Conservation (phyloP, 2,329 filamentous ascomycete genomes). For the Xylaria sp. region DNA sequence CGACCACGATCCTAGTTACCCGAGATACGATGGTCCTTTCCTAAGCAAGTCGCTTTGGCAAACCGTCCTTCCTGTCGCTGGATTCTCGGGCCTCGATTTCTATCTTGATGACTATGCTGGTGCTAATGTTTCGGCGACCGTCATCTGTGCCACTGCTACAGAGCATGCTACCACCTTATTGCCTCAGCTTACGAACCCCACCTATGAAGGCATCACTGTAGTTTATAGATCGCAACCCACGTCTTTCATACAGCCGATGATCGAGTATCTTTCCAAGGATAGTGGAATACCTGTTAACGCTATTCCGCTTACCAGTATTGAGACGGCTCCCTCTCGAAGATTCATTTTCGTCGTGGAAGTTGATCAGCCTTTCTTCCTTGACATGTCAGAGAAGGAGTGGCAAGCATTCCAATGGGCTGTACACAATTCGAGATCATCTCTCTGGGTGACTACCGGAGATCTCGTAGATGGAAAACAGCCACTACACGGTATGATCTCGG, state of each 20-base stretch:
- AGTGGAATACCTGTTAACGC: slow-evolving; percentile 1
- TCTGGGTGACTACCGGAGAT: slow-evolving; percentile 17
- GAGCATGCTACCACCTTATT: neutral
- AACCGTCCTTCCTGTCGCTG: neutral
- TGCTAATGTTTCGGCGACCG: slow-evolving; percentile 13
- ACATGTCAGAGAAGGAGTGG: slow-evolving; percentile 11
- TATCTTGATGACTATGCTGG: slow-evolving; percentile 23
- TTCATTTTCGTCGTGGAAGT: slow-evolving; percentile 24
- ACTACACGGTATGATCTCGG: slow-evolving; percentile 19
- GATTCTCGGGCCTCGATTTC: slow-evolving; percentile 21
- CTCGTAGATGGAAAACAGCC: slow-evolving; percentile 14
- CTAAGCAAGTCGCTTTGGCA: slow-evolving; percentile 20
- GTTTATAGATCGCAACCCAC: neutral
- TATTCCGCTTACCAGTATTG: neutral
- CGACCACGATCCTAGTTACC: slow-evolving; percentile 8
- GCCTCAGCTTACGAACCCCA: neutral
- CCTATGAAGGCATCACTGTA: neutral
- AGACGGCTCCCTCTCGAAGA: neutral
- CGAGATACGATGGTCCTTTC: slow-evolving; percentile 23
- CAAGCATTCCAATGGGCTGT: slow-evolving; percentile 11
- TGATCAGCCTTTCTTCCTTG: slow-evolving; percentile 9
- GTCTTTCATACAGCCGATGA: slow-evolving; percentile 4
- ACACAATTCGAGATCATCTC: neutral
- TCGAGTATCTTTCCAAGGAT: neutral
- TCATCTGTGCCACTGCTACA: slow-evolving; percentile 19